Evolutionary conservation across 2,329 filamentous ascomycete genomes (phyloP).

Genomic region (Chrysoporthe deuterocubensis): DNA sequence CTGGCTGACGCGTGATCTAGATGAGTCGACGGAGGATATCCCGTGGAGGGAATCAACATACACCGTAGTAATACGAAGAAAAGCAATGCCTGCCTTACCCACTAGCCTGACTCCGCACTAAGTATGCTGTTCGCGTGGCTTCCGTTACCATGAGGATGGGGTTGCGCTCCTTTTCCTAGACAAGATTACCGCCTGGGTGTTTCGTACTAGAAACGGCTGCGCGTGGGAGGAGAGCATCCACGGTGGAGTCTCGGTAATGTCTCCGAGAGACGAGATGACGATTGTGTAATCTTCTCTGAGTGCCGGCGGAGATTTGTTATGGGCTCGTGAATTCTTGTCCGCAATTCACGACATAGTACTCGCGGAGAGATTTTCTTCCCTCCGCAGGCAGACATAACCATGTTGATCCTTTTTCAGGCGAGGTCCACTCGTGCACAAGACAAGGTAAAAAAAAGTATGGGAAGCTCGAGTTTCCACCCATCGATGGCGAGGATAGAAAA

Average conservation of each 20-base stretch:
- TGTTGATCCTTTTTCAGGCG: background rate
- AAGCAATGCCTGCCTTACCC: background rate
- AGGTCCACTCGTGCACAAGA: too few species aligned
- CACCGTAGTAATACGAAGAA: background rate
- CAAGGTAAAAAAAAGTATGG: background rate
- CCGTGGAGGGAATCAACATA: background rate
- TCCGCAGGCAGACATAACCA: background rate
- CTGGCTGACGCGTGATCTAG: constrained; percentile 13
- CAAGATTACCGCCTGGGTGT: background rate
- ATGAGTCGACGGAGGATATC: background rate
- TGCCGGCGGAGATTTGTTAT: background rate
- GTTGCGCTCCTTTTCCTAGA: background rate
- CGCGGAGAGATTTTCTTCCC: background rate
- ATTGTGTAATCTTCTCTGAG: background rate
- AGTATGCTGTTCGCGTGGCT: background rate
- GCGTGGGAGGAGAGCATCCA: background rate
- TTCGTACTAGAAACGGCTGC: background rate
- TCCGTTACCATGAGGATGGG: background rate
- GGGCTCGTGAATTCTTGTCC: background rate
- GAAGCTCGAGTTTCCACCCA: too few species aligned
- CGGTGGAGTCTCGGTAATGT: background rate
- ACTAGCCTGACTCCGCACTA: background rate
- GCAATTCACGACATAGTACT: background rate
- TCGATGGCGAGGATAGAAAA: background rate
- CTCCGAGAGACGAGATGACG: constrained; percentile 7